These are phyloP conservation scores for Suillus lakei DNA, from an alignment of 768 basidiomycete species.

Conservation along the genomic window DNA sequence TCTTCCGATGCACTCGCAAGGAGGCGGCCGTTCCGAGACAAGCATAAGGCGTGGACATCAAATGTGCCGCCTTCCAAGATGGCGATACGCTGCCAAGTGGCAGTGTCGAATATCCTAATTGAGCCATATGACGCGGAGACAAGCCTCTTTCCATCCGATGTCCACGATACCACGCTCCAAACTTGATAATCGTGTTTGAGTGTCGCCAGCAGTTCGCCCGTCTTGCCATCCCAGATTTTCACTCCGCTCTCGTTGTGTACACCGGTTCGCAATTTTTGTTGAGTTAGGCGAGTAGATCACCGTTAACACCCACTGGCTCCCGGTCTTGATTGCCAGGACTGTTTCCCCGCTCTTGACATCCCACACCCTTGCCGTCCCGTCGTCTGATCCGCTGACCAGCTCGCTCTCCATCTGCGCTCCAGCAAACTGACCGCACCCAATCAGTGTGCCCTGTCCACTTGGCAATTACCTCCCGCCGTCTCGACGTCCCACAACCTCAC, in stretches of 20 bases:
- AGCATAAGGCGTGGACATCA: background rate
- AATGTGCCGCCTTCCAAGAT: background rate
- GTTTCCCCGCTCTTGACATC: slow-evolving; percentile 29
- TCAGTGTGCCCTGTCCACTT: background rate
- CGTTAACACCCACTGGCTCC: background rate
- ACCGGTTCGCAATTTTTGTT: background rate
- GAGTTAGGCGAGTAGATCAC: background rate
- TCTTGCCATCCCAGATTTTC: background rate
- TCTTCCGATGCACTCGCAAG: background rate
- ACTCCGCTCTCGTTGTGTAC: background rate
- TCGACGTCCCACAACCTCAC: slow-evolving; percentile 1
- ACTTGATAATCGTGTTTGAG: background rate
- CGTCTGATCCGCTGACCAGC: slow-evolving; percentile 18
- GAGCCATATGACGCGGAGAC: background rate
- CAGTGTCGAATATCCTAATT: background rate
- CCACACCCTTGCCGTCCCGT: slow-evolving; percentile 12
- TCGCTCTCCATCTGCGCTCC: slow-evolving; percentile 12
- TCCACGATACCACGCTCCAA: background rate
- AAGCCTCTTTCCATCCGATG: background rate
- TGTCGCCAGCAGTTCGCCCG: background rate
- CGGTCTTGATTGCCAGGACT: background rate
- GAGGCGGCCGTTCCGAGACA: background rate
- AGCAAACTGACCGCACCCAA: background rate
- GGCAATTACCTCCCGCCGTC: background rate
- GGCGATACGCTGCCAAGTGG: background rate